phyloP scores from a whole-genome alignment of 179 eudicot genomes.

The Camellia oleifera region DNA sequence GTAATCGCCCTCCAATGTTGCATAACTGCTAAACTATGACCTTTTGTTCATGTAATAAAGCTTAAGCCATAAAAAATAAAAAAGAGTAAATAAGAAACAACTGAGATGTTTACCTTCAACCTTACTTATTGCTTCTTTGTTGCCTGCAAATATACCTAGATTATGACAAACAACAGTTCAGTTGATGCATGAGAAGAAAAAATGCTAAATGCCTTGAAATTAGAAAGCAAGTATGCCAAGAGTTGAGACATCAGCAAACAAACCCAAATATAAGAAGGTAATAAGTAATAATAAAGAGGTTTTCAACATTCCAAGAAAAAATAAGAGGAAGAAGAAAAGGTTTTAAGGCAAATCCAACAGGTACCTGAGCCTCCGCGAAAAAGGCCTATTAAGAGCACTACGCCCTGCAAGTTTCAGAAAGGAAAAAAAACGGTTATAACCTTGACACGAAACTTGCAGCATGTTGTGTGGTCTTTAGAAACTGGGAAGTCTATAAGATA shows the following conservation, averaged over 20 bases:
- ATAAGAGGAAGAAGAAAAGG: not conserved
- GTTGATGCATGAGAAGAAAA: not conserved
- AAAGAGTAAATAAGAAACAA: not conserved
- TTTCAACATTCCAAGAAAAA: not conserved
- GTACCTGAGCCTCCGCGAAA: slow-evolving; percentile 72
- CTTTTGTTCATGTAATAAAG: not conserved
- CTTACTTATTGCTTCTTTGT: slow-evolving; percentile 17
- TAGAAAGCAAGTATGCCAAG: not conserved
- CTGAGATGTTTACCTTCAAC: slow-evolving; percentile 20
- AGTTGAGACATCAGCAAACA: not conserved
- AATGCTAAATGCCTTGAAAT: not conserved
- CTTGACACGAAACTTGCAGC: not conserved
- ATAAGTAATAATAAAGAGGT: not conserved
- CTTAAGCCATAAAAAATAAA: not conserved
- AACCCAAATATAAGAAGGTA: not conserved
- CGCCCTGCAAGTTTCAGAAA: slow-evolving; percentile 53
- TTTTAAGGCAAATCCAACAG: slow-evolving; percentile 13
- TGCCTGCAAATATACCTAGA: slow-evolving; percentile 21
- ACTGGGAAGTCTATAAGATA: not conserved
- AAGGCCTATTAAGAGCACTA: slow-evolving; percentile 59
- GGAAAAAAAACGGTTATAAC: slow-evolving; percentile 13
- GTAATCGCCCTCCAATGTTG: not conserved
- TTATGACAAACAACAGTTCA: slow-evolving; percentile 2
- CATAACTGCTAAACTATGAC: not conserved
- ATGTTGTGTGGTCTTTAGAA: not conserved